Conservation (phyloP, 1,284 basidiomycete species). For the Wolfiporia cocos region DNA sequence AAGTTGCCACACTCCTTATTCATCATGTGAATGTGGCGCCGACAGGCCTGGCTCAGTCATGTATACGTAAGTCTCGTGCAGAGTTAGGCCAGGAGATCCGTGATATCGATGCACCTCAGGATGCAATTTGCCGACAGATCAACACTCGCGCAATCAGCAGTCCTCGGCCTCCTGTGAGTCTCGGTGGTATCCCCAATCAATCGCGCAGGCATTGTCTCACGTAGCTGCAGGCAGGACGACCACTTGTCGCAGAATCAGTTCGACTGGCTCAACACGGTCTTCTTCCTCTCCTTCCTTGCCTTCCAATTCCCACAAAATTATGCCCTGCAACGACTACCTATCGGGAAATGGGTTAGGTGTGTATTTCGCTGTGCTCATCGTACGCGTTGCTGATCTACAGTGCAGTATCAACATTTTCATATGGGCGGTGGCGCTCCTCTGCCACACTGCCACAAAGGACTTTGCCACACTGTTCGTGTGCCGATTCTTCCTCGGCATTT, state of each 20-base stretch:
- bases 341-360: slow-evolving; percentile 68
- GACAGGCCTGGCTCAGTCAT: too few relatives aligned
- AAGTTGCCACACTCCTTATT: too few relatives aligned
- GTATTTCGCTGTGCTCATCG: slow-evolving; percentile 1
- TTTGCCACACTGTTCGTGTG: slow-evolving; percentile 40
- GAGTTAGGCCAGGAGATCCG: background rate
- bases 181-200: too few relatives aligned
- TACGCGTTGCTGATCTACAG: background rate
- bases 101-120: slow-evolving; percentile 29
- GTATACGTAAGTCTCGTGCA: background rate
- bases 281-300: slow-evolving; percentile 59
- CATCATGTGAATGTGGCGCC: too few relatives aligned
- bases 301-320: slow-evolving; percentile 72
- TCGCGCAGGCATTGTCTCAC: too few relatives aligned
- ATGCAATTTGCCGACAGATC: slow-evolving; percentile 73
- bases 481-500: slow-evolving; percentile 41
- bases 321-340: slow-evolving; percentile 68
- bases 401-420: slow-evolving; percentile 35
- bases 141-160: slow-evolving; percentile 59
- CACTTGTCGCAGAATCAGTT: slow-evolving; percentile 31
- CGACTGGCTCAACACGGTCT: slow-evolving; percentile 60
- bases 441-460: slow-evolving; percentile 40
- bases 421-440: slow-evolving; percentile 37
- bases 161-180: slow-evolving; percentile 58
- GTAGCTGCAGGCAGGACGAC: slow-evolving; percentile 22